Evolutionary conservation across 208 protist species (phyloP).

Genomic region (Acanthamoeba castellanii): DNA sequence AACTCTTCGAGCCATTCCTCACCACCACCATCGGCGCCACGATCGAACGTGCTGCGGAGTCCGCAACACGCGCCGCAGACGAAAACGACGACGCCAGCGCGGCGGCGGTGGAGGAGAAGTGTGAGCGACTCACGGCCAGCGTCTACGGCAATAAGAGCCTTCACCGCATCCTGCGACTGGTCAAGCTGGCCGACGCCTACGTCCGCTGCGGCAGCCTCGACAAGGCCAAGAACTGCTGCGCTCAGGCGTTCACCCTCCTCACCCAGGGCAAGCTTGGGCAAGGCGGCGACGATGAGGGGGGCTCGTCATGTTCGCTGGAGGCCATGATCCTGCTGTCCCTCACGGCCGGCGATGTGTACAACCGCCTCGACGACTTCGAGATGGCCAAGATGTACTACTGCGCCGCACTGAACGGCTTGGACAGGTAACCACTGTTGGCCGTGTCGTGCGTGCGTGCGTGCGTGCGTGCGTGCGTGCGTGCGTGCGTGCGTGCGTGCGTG

Average conservation of each 20-base stretch:
- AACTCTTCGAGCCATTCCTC: constrained; percentile 44
- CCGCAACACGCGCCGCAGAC: not conserved
- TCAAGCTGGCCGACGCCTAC: constrained; percentile 9
- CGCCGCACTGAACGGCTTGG: not conserved
- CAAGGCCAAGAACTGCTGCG: constrained; percentile 14
- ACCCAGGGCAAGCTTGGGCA: not conserved
- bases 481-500: no score
- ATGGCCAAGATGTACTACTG: constrained; percentile 49
- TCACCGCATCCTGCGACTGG: not conserved
- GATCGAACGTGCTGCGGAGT: not conserved
- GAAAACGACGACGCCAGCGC: not conserved
- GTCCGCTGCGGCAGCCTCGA: not conserved
- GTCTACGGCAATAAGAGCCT: not conserved
- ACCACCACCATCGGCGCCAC: not conserved
- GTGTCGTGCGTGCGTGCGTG: no score
- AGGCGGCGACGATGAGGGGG: not conserved
- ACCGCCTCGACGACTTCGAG: not conserved
- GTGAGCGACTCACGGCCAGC: not conserved
- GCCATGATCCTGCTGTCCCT: not conserved
- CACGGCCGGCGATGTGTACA: not conserved
- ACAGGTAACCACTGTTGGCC: not conserved
- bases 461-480: no score
- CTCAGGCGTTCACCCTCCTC: not conserved
- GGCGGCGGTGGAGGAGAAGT: not conserved
- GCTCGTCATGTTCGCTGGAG: not conserved